Conservation (phyloP, 257 asterid genomes). For the Phtheirospermum japonicum region DNA sequence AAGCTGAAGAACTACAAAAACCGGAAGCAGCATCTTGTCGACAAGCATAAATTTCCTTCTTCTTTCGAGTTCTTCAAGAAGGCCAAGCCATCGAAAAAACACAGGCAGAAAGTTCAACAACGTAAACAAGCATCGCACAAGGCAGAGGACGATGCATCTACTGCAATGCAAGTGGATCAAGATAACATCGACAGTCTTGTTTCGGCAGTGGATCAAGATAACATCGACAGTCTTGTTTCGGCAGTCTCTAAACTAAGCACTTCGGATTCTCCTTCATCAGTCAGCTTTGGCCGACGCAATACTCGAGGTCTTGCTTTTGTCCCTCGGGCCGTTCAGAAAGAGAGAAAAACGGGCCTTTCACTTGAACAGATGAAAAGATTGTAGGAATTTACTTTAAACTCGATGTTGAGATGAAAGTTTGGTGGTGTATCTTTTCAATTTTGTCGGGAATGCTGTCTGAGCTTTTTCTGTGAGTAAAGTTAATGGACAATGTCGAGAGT, state of each 20-base stretch:
- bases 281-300: conserved; percentile 82
- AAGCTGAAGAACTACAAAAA: conserved; percentile 84
- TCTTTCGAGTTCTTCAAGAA: conserved; percentile 86
- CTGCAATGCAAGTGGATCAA: conserved; percentile 75
- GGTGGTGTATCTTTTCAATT: not conserved
- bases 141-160: conserved; percentile 38
- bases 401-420: not conserved
- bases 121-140: conserved; percentile 35
- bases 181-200: conserved; percentile 61
- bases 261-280: conserved; percentile 69
- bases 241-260: conserved; percentile 85
- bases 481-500: too few relatives aligned
- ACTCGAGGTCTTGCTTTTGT: conserved; percentile 64
- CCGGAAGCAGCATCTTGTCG: conserved; percentile 86
- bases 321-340: conserved; percentile 65
- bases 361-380: conserved; percentile 23
- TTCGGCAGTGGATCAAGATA: too few relatives aligned
- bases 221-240: conserved; percentile 64
- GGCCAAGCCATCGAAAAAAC: conserved; percentile 76
- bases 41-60: conserved; percentile 82
- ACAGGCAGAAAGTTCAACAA: conserved; percentile 52
- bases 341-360: conserved; percentile 35
- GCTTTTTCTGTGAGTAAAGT: too few relatives aligned
- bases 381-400: conserved; percentile 2
- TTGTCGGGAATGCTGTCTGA: not conserved